A percentile compares a stretch with the other conserved stretches of the same genome.
Conservation (phyloP, 2,329 filamentous ascomycete genomes). For the Torrubiella hemipterigena region DNA sequence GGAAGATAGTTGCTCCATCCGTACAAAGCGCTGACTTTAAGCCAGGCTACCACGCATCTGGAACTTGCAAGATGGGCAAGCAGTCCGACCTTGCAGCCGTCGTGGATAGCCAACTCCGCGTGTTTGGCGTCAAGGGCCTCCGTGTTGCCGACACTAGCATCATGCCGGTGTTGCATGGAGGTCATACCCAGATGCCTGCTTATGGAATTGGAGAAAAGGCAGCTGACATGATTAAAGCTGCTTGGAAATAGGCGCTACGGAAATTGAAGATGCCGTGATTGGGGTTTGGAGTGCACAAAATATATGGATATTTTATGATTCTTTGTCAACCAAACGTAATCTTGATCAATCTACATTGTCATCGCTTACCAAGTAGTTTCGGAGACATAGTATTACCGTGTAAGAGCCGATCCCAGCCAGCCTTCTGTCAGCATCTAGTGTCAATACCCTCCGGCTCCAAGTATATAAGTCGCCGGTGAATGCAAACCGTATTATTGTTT, state of each 20-base stretch:
- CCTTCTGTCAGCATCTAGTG: too few species aligned
- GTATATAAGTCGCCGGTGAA: too few species aligned
- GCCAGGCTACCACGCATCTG: conserved; percentile 41
- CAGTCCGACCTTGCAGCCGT: conserved; percentile 34
- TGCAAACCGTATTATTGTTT: too few species aligned
- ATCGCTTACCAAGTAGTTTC: too few species aligned
- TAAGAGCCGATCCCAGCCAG: too few species aligned
- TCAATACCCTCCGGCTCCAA: too few species aligned
- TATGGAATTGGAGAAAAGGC: conserved; percentile 44
- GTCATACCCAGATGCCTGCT: conserved; percentile 41
- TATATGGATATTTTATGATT: too few species aligned
- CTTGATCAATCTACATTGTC: too few species aligned
- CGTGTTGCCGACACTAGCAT: conserved; percentile 41
- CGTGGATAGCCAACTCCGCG: conserved; percentile 37
- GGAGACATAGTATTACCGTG: too few species aligned
- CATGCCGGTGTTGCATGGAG: conserved; percentile 37
- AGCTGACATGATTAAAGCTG: conserved; percentile 34
- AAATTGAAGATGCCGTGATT: too few species aligned
- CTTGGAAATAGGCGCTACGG: not conserved
- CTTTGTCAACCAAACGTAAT: too few species aligned
- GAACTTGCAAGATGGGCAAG: conserved; percentile 45
- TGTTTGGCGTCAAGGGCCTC: conserved; percentile 38
- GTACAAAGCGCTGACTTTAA: not conserved
- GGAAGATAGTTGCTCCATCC: not conserved
- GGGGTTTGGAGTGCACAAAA: too few species aligned